Conservation (phyloP, 2,329 filamentous ascomycete species). For the Metarhizium brunneum region DNA sequence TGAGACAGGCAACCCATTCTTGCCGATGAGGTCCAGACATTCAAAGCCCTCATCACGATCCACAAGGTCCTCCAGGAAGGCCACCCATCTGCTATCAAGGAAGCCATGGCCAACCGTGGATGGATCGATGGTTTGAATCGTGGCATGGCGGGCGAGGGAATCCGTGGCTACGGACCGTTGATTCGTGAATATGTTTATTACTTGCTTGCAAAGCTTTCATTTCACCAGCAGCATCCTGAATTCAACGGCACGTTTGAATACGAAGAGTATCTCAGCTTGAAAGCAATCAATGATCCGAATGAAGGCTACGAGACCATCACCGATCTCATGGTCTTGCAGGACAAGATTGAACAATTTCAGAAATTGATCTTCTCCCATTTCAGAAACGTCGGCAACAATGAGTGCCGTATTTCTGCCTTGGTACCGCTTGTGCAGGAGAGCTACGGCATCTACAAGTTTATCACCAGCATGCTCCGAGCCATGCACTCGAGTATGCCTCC, state of each 20-base stretch:
- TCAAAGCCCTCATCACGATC: slow-evolving; percentile 94
- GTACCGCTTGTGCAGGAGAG: slow-evolving; percentile 94
- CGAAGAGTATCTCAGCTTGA: slow-evolving; percentile 96
- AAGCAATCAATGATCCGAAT: slow-evolving; percentile 96
- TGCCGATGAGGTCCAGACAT: slow-evolving; percentile 96
- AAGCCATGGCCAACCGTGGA: slow-evolving; percentile 77
- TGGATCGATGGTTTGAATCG: slow-evolving; percentile 92
- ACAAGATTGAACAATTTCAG: slow-evolving; percentile 97
- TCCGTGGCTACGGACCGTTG: slow-evolving; percentile 82
- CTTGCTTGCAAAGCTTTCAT: slow-evolving; percentile 87
- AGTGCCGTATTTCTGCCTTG: slow-evolving; percentile 89
- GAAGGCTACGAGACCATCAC: slow-evolving; percentile 96
- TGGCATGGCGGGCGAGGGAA: slow-evolving; percentile 71
- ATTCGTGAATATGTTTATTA: slow-evolving; percentile 97
- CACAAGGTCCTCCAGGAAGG: slow-evolving; percentile 98
- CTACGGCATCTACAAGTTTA: slow-evolving; percentile 99
- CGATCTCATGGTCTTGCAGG: slow-evolving; percentile 92
- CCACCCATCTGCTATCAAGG: slow-evolving; percentile 76
- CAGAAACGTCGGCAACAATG: slow-evolving; percentile 82
- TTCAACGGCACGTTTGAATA: slow-evolving; percentile 99
- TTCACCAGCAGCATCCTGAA: slow-evolving; percentile 92
- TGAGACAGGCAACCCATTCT: slow-evolving; percentile 77
- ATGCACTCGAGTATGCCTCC: slow-evolving; percentile 77
- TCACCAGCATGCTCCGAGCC: slow-evolving; percentile 96
- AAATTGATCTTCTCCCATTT: slow-evolving; percentile 98